Base-by-base conservation (phyloP, 768 basidiomycete species). In the Tephrocybe sp. region DNA sequence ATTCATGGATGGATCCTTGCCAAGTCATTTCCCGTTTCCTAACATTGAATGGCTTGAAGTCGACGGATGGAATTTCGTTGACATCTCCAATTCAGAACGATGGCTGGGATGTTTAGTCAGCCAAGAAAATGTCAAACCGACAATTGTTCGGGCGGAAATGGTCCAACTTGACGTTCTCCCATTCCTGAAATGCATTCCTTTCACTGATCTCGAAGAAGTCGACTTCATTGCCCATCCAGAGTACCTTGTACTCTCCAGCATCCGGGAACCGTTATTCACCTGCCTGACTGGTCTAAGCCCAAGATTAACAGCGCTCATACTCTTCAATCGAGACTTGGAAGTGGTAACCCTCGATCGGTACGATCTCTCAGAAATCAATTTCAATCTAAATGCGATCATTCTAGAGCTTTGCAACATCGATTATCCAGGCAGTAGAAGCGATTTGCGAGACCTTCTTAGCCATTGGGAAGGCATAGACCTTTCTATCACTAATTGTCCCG, bases 41-140 rank as follows among this genome's bases (percentile, higher is more conserved):
- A 31, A 2, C 5, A 11, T 39, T 2, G 8, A 16, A 11, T 36
- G 32, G 23, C 23, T 48, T 17, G 17, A 39, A 4, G 31, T 48
- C 9, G 47, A 48, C 17, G 47, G 47, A 36, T 48, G 47, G 38
- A 48, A 48, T 39, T 48, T 48, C 16, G 38, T 48, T 6, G 47
- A 48, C 16, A 10, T 48, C 3, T 14, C 16, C n/a, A 40, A 32
- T 6, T n/a, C 39, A 31, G 16, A 17, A 26, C 19, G 26, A 36
- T 48, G 47, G 47, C 32, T 40, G 2, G 47, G 39, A 4, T 8
- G n/a, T 26, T n/a, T 33, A 11, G 36, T 31, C 17, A 14, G 30
- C 3, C 6, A 13, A 12, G 23, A 3, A 1, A 30, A 13, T 39
- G n/a, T n/a, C n/a, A n/a, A n/a, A n/a, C n/a, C n/a, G n/a, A n/a